Conservation (phyloP, 2,329 filamentous ascomycete genomes). For the Knufia petricola region DNA sequence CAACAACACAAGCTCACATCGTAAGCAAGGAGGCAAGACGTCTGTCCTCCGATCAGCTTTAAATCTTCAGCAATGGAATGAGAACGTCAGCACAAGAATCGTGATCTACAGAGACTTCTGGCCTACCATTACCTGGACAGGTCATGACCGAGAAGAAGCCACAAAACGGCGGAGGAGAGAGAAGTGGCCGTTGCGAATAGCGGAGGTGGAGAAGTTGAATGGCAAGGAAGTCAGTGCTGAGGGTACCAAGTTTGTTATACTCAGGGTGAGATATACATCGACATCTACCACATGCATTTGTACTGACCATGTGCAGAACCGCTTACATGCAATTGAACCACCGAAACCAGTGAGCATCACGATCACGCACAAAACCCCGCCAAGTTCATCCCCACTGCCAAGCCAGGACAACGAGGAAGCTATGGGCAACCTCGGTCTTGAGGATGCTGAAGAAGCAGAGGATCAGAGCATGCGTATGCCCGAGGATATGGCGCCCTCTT, state of each 20-base stretch:
- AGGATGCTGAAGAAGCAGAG: conserved; percentile 5
- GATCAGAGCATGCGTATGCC: conserved; percentile 12
- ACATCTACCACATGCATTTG: not conserved
- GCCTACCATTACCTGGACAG: conserved; percentile 31
- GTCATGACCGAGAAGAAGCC: conserved; percentile 24
- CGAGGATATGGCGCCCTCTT: conserved; percentile 4
- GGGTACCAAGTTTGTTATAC: conserved; percentile 33
- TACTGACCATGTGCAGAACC: conserved; percentile 1
- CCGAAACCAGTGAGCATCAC: not conserved
- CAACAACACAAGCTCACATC: conserved; percentile 73
- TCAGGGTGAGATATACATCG: conserved; percentile 24
- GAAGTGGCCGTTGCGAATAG: conserved; percentile 42
- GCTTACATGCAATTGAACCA: conserved; percentile 1
- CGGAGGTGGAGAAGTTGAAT: conserved; percentile 56
- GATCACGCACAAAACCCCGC: conserved; percentile 7
- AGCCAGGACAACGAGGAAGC: conserved; percentile 4
- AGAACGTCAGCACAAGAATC: conserved; percentile 61
- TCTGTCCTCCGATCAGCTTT: conserved; percentile 67
- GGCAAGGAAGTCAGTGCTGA: conserved; percentile 37
- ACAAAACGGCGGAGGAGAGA: not conserved
- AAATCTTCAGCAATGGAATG: conserved; percentile 70
- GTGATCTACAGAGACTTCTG: conserved; percentile 72
- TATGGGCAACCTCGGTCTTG: conserved; percentile 9
- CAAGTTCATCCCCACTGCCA: conserved; percentile 3
- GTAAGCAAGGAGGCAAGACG: conserved; percentile 50